phyloP scores from a whole-genome alignment of 768 basidiomycete genomes.

The Trametes cubensis region DNA sequence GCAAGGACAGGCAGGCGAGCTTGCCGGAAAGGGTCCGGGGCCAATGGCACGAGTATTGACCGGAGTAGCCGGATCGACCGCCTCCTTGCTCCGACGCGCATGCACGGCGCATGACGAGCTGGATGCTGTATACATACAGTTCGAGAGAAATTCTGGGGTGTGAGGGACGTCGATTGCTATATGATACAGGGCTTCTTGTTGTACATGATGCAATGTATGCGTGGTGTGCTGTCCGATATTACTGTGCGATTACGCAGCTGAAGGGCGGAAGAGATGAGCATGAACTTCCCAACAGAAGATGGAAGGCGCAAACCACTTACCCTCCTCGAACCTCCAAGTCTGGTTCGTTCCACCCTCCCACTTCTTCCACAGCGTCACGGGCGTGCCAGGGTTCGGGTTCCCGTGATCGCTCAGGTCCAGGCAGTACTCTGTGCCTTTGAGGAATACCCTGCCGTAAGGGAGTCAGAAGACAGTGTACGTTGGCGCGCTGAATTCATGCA shows the following conservation, averaged over 20 bases:
- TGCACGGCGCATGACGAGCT: too few relatives aligned
- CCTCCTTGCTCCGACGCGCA: too few relatives aligned
- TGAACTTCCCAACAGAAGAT: background rate
- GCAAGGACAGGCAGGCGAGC: background rate
- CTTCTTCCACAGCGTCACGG: constrained; percentile 49
- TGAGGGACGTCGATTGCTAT: background rate
- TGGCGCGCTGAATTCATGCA: background rate
- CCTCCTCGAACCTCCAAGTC: constrained; percentile 49
- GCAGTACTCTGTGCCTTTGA: constrained; percentile 46
- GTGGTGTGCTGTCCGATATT: background rate
- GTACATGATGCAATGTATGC: background rate
- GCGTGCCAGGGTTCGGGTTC: constrained; percentile 45
- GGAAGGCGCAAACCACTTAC: constrained; percentile 5
- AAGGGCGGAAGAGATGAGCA: background rate
- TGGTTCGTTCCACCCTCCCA: constrained; percentile 54
- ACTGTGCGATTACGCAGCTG: background rate
- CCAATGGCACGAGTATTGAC: background rate
- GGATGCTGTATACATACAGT: too few relatives aligned
- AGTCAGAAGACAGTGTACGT: background rate
- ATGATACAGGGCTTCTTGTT: constrained; percentile 3
- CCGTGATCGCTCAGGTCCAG: constrained; percentile 54
- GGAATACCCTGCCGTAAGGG: constrained; percentile 44
- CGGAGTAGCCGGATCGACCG: too few relatives aligned
- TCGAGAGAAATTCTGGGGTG: too few relatives aligned
- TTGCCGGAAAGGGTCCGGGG: background rate